Evolutionary conservation across 2,329 filamentous ascomycete species (phyloP).

Genomic region (Cercospora nicotianae): DNA sequence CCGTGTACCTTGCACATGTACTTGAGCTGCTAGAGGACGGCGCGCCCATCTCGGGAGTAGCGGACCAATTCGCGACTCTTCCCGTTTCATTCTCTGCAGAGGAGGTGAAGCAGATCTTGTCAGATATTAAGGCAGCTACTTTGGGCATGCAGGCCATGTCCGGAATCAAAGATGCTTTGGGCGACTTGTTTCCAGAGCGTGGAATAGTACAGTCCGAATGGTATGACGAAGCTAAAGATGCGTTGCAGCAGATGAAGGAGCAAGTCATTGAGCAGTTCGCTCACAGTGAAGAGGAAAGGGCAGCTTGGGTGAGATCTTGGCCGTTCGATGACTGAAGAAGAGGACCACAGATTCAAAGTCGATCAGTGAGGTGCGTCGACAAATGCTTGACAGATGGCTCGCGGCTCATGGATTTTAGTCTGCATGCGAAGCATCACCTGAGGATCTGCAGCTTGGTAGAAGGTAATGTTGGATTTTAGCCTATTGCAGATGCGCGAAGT

Average conservation of each 20-base stretch:
- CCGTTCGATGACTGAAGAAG: conserved; percentile 21
- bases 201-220: conserved; percentile 5
- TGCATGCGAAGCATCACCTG: too few species aligned
- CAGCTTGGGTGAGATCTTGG: conserved; percentile 18
- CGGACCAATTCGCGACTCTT: neutral
- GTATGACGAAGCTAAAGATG: conserved; percentile 11
- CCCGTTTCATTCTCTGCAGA: conserved; percentile 23
- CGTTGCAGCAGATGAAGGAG: conserved; percentile 16
- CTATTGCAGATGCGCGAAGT: neutral
- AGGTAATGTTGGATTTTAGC: neutral
- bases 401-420: neutral
- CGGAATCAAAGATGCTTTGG: conserved; percentile 11
- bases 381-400: neutral
- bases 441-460: too few species aligned
- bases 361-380: neutral
- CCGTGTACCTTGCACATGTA: neutral
- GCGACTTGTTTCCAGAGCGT: conserved; percentile 12
- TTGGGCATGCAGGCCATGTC: conserved; percentile 7
- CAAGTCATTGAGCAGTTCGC: conserved; percentile 18
- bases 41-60: neutral
- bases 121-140: conserved; percentile 15
- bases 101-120: conserved; percentile 28
- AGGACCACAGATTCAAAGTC: neutral
- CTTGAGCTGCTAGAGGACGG: neutral
- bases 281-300: conserved; percentile 13